Conservation (phyloP, 2,329 filamentous ascomycete genomes). For the Pseudocercospora pini-densiflorae region DNA sequence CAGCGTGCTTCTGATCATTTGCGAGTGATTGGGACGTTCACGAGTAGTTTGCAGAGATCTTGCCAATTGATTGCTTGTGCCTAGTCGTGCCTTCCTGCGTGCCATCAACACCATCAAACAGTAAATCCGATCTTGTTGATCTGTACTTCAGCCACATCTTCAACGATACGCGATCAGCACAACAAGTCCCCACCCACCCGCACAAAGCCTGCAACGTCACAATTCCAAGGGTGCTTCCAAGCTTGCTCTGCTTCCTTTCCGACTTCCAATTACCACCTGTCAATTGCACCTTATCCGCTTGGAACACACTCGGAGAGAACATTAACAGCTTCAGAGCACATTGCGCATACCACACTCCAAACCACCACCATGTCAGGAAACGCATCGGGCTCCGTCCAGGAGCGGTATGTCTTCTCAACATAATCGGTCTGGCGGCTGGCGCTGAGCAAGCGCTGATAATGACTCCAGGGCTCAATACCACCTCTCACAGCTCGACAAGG, state of each 20-base stretch:
- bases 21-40: too few species aligned
- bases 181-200: neutral
- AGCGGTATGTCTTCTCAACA: conserved; percentile 27
- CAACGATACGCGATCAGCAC: neutral
- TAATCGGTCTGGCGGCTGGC: conserved; percentile 11
- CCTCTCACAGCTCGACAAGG: conserved; percentile 78
- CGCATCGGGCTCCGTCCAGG: conserved; percentile 32
- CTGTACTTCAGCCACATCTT: too few species aligned
- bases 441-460: conserved; percentile 22
- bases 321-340: conserved; percentile 3
- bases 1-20: too few species aligned
- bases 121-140: too few species aligned
- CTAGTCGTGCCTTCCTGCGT: too few species aligned
- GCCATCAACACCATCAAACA: too few species aligned
- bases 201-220: conserved; percentile 5
- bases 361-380: conserved; percentile 23
- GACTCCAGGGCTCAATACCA: conserved; percentile 55
- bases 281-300: neutral
- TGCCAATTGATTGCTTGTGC: too few species aligned
- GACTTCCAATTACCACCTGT: neutral
- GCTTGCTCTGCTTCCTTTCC: neutral
- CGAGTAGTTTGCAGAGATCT: too few species aligned
- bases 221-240: conserved; percentile 6
- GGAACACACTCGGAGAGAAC: neutral
- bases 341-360: neutral